phyloP scores from a whole-genome alignment of 2,329 filamentous ascomycete species.

The Diaporthe sp. region DNA sequence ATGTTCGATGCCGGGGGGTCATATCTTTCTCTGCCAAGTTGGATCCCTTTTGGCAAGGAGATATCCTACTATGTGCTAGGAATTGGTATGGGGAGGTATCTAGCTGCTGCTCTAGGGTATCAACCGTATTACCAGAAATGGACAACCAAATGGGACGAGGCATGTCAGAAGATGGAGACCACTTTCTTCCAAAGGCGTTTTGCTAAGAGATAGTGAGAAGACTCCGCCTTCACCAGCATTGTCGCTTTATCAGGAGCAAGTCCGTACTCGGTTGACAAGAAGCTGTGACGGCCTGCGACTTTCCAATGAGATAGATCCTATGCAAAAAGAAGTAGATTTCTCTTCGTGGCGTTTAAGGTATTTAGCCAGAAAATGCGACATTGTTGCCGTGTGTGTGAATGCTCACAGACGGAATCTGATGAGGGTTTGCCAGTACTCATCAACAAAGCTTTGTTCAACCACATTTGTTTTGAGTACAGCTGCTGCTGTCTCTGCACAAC shows the following conservation, averaged over 20 bases:
- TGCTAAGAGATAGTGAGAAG: background rate
- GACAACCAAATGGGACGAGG: slow-evolving; percentile 53
- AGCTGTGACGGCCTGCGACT: background rate
- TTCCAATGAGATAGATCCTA: no score
- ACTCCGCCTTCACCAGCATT: no score
- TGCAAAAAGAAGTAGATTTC: no score
- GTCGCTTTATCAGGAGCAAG: background rate
- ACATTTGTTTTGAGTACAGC: no score
- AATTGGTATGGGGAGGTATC: slow-evolving; percentile 53
- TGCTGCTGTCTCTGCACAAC: no score
- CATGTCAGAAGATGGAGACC: slow-evolving; percentile 50
- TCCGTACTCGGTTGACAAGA: background rate
- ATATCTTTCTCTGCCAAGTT: slow-evolving; percentile 52
- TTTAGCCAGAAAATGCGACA: no score
- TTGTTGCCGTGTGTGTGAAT: no score
- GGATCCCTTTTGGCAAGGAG: slow-evolving; percentile 50
- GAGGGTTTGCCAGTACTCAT: no score
- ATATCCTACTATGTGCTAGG: slow-evolving; percentile 45
- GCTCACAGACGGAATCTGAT: no score
- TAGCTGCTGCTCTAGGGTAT: slow-evolving; percentile 53
- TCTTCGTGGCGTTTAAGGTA: no score
- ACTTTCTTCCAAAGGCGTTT: slow-evolving; percentile 45
- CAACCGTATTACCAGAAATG: slow-evolving; percentile 52
- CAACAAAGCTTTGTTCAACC: no score
- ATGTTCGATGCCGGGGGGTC: slow-evolving; percentile 55